Evolutionary conservation across 2,329 filamentous ascomycete genomes (phyloP), one percentile per base, ranked within the genome.

Genomic region (Coniochaeta hoffmannii): DNA sequence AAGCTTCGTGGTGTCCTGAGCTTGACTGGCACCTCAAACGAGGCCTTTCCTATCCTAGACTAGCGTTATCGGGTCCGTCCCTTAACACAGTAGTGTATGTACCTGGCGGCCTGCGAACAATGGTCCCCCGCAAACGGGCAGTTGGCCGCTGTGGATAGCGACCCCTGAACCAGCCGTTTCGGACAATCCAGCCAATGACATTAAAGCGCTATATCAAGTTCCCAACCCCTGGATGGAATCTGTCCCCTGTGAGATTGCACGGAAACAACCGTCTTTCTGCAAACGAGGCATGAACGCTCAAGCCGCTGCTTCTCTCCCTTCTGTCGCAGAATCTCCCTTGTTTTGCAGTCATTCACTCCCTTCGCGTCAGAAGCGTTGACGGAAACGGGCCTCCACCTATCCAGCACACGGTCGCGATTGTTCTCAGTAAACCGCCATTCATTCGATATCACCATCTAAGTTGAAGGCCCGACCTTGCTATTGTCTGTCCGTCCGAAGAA

Each of bases 281-380:
- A 8, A 22, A 38, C n/a, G 36, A 11, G 17, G 41, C 41, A 46
- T 46, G 41, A 46, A 46, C 24, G 41, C 41, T 46, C 41, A 46
- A 46, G 41, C 41, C 41, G n/a, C 41, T 46, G 19, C 38, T 44
- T 44, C 38, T 26, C 19, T 44, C 38, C 19, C 24, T 46, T 38
- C 41, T 55, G 61, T 63, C 60, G 53, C 59, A 60, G 57, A 44
- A 28, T 46, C 41, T 28, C 22, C 41, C 41, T 46, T 22, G 5
- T 46, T 56, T 56, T 50, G 51, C 56, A 24, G 53, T 55, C 34
- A 56, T 34, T 31, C 50, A 32, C 55, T 58, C 54, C 36, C 52
- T 56, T 57, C 53, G 35, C 49, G 53, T 57, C 49, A 32, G 24
- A 46, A 14, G 12, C n/a, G 19, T 53, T 38, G 49, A 56, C 32